Evolutionary conservation across 2,329 filamentous ascomycete genomes (phyloP), one percentile per base, ranked within the genome.

Genomic region (Aspergillus sclerotialis): DNA sequence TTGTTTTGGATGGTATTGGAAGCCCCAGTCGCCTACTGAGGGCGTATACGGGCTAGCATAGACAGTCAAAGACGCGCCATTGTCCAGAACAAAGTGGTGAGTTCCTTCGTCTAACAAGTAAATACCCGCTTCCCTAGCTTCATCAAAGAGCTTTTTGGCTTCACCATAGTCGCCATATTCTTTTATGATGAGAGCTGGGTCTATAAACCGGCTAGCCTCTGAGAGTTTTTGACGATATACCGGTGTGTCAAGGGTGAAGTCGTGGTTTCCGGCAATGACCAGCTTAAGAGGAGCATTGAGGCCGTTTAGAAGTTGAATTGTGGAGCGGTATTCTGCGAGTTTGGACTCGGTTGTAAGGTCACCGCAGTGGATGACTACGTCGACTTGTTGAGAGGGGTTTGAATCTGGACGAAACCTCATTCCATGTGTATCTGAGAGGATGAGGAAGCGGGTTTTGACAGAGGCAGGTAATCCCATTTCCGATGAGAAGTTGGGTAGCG

Each of bases 231-330:
- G 42, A 27, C 56, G 38, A 31, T 69, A 75, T 0, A 46, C 46
- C 0, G 45, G 43, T 2, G 43, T 45, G 36, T 73, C 64, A 26
- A 65, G 39, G 4, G 58, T 66, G 30, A 65, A 61, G 44, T 78
- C 72, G 44, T 77, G 73, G 38, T 76, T 76, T 2, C 74, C 72
- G 2, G 72, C 63, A 38, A 78, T 75, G 28, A 68, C 63, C 3
- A 77, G 57, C 42, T 75, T 76, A 5, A 76, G 55, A 0, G 69
- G 66, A 1, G 72, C 69, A 5, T 61, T 43, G n/a, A 73, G 48
- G 2, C 37, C 33, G 4, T 60, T 48, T 4, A 78, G 54, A 24
- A 69, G 50, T 12, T 55, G 38, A 7, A 76, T 55, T 0, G 69
- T 60, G 0, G 46, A 45, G 8, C 44, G 48, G 27, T 65, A 67